Conservation (phyloP, 208 protist species). For the Tetramitus jugosus region DNA sequence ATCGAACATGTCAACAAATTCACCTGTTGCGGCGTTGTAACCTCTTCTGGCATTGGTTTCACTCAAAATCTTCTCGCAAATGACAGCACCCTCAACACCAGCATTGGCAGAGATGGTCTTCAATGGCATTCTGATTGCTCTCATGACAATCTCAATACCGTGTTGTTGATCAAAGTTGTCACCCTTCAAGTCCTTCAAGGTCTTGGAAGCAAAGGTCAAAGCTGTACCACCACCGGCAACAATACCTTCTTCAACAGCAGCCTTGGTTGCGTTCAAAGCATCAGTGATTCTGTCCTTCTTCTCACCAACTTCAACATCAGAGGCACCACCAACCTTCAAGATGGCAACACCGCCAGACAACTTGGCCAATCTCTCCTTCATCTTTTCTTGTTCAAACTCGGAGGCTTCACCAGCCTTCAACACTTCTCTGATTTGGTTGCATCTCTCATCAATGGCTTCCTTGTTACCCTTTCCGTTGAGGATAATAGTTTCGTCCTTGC, state of each 20-base stretch:
- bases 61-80: slow-evolving; percentile 91
- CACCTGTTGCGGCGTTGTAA: slow-evolving; percentile 82
- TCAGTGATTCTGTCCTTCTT: slow-evolving; percentile 98
- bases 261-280: slow-evolving; percentile 96
- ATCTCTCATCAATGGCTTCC: slow-evolving; percentile 74
- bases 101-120: slow-evolving; percentile 93
- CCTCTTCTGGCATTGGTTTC: slow-evolving; percentile 59
- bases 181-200: slow-evolving; percentile 65
- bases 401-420: slow-evolving; percentile 64
- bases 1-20: slow-evolving; percentile 95
- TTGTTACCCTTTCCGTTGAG: slow-evolving; percentile 86
- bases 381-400: slow-evolving; percentile 93
- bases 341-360: slow-evolving; percentile 91
- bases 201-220: slow-evolving; percentile 77
- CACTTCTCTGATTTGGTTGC: slow-evolving; percentile 72
- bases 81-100: slow-evolving; percentile 89
- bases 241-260: slow-evolving; percentile 97
- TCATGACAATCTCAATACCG: slow-evolving; percentile 53
- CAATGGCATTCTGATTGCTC: slow-evolving; percentile 67
- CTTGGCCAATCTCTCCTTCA: slow-evolving; percentile 95
- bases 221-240: slow-evolving; percentile 93
- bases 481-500: slow-evolving; percentile 94
- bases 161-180: slow-evolving; percentile 56
- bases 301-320: slow-evolving; percentile 97
- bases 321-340: slow-evolving; percentile 91